Evolutionary conservation across 345 rosid genomes (phyloP).

Genomic region (Eucalyptus cladocalyx): DNA sequence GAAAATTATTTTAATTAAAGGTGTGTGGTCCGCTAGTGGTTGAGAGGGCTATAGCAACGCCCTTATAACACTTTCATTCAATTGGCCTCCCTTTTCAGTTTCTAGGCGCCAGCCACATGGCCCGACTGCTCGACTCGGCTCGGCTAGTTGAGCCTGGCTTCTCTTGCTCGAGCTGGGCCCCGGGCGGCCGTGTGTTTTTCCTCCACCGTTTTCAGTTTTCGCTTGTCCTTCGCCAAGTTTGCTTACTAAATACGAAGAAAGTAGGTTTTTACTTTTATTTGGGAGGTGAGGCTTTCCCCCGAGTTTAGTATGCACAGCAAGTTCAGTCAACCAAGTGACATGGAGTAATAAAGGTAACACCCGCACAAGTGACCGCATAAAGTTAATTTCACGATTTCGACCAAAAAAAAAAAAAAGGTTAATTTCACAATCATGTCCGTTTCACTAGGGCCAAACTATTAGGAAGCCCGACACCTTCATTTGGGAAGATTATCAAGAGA

Average conservation of each 20-base stretch:
- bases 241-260: background rate
- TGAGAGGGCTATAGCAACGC: slow-evolving; percentile 30
- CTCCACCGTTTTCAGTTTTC: background rate
- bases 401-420: background rate
- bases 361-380: background rate
- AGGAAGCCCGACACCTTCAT: background rate
- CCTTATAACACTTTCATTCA: slow-evolving; percentile 22
- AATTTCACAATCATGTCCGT: background rate
- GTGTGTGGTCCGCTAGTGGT: slow-evolving; percentile 24
- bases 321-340: background rate
- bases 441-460: background rate
- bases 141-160: background rate
- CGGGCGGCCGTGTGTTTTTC: background rate
- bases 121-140: background rate
- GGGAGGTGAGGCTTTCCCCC: background rate
- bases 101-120: slow-evolving; percentile 16
- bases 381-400: background rate
- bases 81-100: slow-evolving; percentile 50
- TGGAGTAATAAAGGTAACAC: background rate
- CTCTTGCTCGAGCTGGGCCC: background rate
- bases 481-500: background rate
- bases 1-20: background rate
- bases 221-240: background rate
- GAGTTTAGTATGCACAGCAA: background rate
- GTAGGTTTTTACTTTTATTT: background rate